phyloP scores from a whole-genome alignment of 345 rosid species.

The Bruguiera sexangula region DNA sequence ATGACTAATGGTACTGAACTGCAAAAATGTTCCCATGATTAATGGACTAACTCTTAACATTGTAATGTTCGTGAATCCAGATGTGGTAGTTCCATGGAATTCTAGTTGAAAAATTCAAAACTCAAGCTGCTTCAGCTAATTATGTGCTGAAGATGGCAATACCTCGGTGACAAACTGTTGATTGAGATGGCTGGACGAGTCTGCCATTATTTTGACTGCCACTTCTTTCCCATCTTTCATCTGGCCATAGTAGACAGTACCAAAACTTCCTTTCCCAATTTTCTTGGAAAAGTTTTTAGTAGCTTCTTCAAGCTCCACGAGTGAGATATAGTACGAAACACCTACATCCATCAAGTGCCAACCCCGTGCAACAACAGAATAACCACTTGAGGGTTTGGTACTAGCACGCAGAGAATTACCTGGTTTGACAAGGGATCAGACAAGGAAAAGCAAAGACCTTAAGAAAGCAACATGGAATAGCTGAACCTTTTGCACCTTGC shows the following conservation, averaged over 20 bases:
- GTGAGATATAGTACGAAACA: constrained; percentile 63
- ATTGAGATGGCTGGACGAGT: constrained; percentile 54
- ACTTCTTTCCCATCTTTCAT: constrained; percentile 96
- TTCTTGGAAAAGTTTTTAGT: constrained; percentile 62
- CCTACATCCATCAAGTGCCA: constrained; percentile 76
- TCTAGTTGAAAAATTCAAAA: neutral
- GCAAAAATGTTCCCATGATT: neutral
- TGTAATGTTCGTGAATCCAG: neutral
- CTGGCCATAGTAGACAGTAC: constrained; percentile 84
- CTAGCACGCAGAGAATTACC: constrained; percentile 47
- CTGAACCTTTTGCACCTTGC: constrained; percentile 42
- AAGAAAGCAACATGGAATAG: constrained; percentile 1
- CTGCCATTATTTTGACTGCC: constrained; percentile 85
- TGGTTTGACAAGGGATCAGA: constrained; percentile 23
- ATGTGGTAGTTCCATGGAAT: neutral
- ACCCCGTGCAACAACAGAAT: constrained; percentile 58
- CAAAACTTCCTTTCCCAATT: constrained; percentile 95
- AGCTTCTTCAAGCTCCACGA: constrained; percentile 75
- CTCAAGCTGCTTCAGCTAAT: neutral
- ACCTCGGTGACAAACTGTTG: constrained; percentile 96
- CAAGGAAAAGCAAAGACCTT: constrained; percentile 4
- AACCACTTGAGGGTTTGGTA: constrained; percentile 45
- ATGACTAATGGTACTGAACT: neutral
- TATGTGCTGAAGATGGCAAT: constrained; percentile 11
- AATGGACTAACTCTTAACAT: neutral